Evolutionary conservation across 2,329 filamentous ascomycete genomes (phyloP).

Genomic region (Ceratocystis variospora): DNA sequence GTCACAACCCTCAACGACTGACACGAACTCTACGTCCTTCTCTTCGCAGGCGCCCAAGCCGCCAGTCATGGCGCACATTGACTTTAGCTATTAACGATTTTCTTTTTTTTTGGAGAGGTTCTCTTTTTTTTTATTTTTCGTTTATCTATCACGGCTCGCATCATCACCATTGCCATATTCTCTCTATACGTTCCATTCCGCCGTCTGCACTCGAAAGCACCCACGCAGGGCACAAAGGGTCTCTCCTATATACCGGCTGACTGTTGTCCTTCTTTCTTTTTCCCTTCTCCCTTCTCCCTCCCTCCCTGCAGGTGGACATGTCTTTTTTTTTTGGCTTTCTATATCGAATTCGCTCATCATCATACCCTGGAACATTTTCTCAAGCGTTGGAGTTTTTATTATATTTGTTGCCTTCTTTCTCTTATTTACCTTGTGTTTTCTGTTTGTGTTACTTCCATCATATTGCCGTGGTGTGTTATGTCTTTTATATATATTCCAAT

Average conservation of each 20-base stretch:
- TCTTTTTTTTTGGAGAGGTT: slow-evolving; percentile 1
- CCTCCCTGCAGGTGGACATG: not conserved
- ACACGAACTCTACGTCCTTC: slow-evolving; percentile 22
- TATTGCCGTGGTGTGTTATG: not conserved
- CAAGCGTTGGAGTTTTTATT: slow-evolving; percentile 6
- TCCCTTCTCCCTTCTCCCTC: not conserved
- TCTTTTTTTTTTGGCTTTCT: not conserved
- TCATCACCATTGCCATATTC: not conserved
- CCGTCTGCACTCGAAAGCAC: not conserved
- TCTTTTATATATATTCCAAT: not conserved
- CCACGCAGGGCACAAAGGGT: no score
- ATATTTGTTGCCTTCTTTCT: not conserved
- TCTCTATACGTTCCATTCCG: not conserved
- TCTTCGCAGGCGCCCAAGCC: slow-evolving; percentile 38
- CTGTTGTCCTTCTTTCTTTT: not conserved
- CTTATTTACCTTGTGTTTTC: not conserved
- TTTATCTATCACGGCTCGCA: no score
- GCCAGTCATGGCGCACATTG: slow-evolving; percentile 44
- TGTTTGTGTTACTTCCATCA: not conserved
- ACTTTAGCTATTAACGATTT: slow-evolving; percentile 44
- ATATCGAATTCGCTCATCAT: slow-evolving; percentile 5
- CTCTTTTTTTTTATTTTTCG: slow-evolving; percentile 2
- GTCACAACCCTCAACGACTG: slow-evolving; percentile 10
- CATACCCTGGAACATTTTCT: slow-evolving; percentile 16
- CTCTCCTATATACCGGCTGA: not conserved